These are phyloP conservation scores for Pythium phragmitis DNA, from an alignment of 352 stramenopile genomes.

Conservation along the genomic window DNA sequence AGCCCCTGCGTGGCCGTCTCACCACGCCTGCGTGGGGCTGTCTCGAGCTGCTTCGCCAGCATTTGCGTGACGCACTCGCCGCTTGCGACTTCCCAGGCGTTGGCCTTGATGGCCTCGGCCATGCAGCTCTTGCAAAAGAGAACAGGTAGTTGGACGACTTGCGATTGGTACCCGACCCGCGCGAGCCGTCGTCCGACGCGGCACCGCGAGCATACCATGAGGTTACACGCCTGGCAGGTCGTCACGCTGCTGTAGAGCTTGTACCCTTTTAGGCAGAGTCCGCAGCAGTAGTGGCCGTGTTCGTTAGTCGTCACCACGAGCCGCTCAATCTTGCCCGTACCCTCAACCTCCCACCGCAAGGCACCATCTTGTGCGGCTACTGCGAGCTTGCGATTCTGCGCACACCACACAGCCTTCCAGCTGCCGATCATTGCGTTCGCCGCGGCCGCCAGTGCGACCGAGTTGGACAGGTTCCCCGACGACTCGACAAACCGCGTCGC, in stretches of 20 bases:
- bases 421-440: slow-evolving; percentile 53
- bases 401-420: slow-evolving; percentile 60
- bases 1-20: slow-evolving; percentile 1
- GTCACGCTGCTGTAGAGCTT: slow-evolving; percentile 27
- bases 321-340: slow-evolving; percentile 6
- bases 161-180: slow-evolving; percentile 3
- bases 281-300: slow-evolving; percentile 25
- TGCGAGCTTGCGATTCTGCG: slow-evolving; percentile 72
- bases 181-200: slow-evolving; percentile 19
- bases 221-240: slow-evolving; percentile 29
- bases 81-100: slow-evolving; percentile 16
- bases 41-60: not conserved
- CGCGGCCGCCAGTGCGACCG: slow-evolving; percentile 39
- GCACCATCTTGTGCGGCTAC: slow-evolving; percentile 28
- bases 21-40: not conserved
- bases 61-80: slow-evolving; percentile 6
- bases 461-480: slow-evolving; percentile 42
- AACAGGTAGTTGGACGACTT: slow-evolving; percentile 18
- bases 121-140: slow-evolving; percentile 29
- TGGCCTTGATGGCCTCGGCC: slow-evolving; percentile 15
- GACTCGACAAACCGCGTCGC: slow-evolving; percentile 58
- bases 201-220: slow-evolving; percentile 30
- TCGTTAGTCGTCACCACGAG: slow-evolving; percentile 22
- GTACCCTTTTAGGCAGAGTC: slow-evolving; percentile 25
- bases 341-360: slow-evolving; percentile 10